Conservation (phyloP, 2,329 filamentous ascomycete genomes). For the Calonectria leucothoes region DNA sequence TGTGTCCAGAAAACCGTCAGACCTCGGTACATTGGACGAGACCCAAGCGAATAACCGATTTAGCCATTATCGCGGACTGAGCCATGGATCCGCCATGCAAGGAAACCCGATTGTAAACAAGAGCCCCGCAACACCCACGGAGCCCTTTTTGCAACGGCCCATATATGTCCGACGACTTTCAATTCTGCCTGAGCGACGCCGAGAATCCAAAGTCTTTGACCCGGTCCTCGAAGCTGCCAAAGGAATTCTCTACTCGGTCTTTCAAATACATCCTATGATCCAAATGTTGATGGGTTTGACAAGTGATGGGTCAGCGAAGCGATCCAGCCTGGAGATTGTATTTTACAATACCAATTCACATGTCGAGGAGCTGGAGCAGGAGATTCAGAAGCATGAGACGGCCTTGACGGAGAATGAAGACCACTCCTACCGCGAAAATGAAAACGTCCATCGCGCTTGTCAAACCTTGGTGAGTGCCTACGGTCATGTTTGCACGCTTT, state of each 20-base stretch:
- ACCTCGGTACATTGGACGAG: constrained; percentile 73
- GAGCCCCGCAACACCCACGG: constrained; percentile 71
- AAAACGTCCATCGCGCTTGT: constrained; percentile 72
- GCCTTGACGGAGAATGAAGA: constrained; percentile 60
- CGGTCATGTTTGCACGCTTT: constrained; percentile 71
- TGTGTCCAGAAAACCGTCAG: constrained; percentile 68
- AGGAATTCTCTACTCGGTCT: constrained; percentile 74
- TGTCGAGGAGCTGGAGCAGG: constrained; percentile 73
- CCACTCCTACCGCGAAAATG: constrained; percentile 65
- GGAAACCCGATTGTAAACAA: constrained; percentile 56
- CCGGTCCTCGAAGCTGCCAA: constrained; percentile 74
- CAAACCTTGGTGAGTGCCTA: constrained; percentile 73
- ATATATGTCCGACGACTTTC: constrained; percentile 74
- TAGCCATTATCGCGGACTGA: constrained; percentile 74
- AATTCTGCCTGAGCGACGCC: constrained; percentile 71
- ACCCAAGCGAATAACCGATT: constrained; percentile 72
- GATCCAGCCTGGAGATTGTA: constrained; percentile 74
- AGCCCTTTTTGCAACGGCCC: constrained; percentile 67
- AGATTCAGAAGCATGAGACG: constrained; percentile 71
- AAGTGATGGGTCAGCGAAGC: constrained; percentile 69
- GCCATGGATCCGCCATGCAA: constrained; percentile 77
- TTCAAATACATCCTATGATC: constrained; percentile 76
- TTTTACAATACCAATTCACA: constrained; percentile 77
- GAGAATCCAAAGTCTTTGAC: constrained; percentile 71
- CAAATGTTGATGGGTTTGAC: constrained; percentile 73